These are phyloP conservation scores for Termitomyces sp. DNA, from an alignment of 768 basidiomycete genomes.

Conservation along the genomic window DNA sequence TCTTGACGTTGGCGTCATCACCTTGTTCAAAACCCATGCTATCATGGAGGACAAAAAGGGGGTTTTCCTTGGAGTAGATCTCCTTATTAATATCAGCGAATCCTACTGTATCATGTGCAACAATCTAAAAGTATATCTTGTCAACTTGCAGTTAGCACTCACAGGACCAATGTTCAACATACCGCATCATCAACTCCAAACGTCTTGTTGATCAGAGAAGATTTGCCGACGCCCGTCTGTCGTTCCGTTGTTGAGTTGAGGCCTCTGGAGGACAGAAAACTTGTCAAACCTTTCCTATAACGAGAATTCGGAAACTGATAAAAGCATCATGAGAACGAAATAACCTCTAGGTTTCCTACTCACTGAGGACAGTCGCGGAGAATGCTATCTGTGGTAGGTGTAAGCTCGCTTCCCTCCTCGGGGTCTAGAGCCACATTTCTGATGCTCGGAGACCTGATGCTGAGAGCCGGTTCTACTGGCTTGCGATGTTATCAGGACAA, in stretches of 20 bases:
- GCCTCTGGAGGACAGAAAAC: background rate
- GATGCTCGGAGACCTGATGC: too few relatives aligned
- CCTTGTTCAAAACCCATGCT: conserved; percentile 26
- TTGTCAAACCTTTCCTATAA: conserved; percentile 21
- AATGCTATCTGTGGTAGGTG: conserved; percentile 13
- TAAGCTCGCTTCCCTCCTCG: background rate
- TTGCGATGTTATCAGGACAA: background rate
- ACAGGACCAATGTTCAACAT: background rate
- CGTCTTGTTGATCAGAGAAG: conserved; percentile 23
- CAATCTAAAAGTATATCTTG: conserved; percentile 8
- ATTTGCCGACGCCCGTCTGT: conserved; percentile 27
- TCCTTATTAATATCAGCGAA: conserved; percentile 23
- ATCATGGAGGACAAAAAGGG: conserved; percentile 27
- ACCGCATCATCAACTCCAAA: conserved; percentile 25
- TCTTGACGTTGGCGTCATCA: conserved; percentile 20
- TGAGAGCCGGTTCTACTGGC: background rate
- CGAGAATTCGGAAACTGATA: conserved; percentile 21
- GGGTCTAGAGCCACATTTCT: background rate
- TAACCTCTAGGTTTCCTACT: background rate
- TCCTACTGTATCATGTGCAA: conserved; percentile 18
- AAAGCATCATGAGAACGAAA: background rate
- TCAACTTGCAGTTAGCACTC: background rate
- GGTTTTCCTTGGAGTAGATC: conserved; percentile 21
- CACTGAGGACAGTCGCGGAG: conserved; percentile 14
- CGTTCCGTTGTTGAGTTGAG: background rate